These are phyloP conservation scores for Pecoramyces ruminantium DNA, from an alignment of 192 early-diverging fungal genomes.

Conservation along the genomic window DNA sequence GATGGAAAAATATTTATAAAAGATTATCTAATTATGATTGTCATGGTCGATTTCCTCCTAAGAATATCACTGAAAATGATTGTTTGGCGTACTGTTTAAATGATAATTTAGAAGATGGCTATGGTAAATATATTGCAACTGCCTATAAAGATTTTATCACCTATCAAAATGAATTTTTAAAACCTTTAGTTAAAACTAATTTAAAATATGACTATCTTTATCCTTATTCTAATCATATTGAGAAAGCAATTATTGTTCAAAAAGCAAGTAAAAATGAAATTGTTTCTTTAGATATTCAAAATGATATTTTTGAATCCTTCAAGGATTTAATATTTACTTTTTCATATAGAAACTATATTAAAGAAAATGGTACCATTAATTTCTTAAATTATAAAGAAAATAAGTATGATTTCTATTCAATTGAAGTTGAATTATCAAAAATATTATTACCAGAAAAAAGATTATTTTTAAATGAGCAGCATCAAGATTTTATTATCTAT, in stretches of 20 bases:
- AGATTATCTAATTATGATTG: not conserved
- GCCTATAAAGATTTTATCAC: not conserved
- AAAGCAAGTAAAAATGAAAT: not conserved
- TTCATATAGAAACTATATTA: not conserved
- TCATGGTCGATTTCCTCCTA: not conserved
- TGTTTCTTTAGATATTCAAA: not conserved
- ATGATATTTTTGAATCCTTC: not conserved
- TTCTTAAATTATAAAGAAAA: not conserved
- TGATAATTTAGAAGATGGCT: not conserved
- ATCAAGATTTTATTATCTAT: not conserved
- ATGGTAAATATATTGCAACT: not conserved
- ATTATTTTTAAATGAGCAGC: not conserved
- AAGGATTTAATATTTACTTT: not conserved
- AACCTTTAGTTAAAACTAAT: not conserved
- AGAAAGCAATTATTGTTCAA: not conserved
- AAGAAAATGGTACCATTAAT: not conserved
- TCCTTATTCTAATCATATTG: not conserved
- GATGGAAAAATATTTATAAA: not conserved
- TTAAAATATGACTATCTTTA: not conserved
- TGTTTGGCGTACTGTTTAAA: not conserved
- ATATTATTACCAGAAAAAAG: not conserved
- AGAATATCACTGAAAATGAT: not conserved
- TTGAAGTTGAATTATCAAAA: not conserved
- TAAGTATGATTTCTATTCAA: not conserved
- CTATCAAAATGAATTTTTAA: not conserved